These are phyloP conservation scores for Zoysia matrella DNA, from an alignment of 202 grass and related monocot species.

Conservation along the genomic window DNA sequence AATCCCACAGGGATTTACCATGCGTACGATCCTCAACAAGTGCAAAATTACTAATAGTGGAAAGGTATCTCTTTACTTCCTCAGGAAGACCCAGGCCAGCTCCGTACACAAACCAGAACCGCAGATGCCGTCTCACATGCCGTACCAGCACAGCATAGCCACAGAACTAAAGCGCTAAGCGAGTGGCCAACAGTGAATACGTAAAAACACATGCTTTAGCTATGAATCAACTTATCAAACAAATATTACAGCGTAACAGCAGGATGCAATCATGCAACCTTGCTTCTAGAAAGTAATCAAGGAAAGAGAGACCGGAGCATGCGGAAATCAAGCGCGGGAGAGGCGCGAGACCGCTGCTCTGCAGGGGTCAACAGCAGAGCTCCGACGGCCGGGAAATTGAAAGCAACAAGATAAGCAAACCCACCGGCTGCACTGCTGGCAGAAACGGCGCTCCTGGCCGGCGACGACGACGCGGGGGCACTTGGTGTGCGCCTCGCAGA, in stretches of 20 bases:
- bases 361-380: neutral
- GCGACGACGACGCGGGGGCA: no score
- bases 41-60: conserved; percentile 42
- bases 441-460: conserved; percentile 76
- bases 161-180: conserved; percentile 13
- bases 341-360: neutral
- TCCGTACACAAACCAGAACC: conserved; percentile 28
- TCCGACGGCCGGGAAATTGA: neutral
- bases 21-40: conserved; percentile 45
- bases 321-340: no score
- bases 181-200: neutral
- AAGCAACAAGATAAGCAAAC: conserved; percentile 3
- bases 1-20: conserved; percentile 15
- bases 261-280: neutral
- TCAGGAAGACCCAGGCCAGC: conserved; percentile 34
- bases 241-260: neutral
- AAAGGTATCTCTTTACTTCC: conserved; percentile 38
- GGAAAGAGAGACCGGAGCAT: neutral
- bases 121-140: neutral
- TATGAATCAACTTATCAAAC: conserved; percentile 28
- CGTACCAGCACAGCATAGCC: conserved; percentile 20
- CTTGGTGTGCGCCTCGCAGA: no score
- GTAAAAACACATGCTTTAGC: neutral
- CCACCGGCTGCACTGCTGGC: conserved; percentile 98
- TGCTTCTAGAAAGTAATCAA: neutral